These are phyloP conservation scores for Heterobasidion irregulare DNA, from an alignment of 1,284 basidiomycete species.

Conservation along the genomic window DNA sequence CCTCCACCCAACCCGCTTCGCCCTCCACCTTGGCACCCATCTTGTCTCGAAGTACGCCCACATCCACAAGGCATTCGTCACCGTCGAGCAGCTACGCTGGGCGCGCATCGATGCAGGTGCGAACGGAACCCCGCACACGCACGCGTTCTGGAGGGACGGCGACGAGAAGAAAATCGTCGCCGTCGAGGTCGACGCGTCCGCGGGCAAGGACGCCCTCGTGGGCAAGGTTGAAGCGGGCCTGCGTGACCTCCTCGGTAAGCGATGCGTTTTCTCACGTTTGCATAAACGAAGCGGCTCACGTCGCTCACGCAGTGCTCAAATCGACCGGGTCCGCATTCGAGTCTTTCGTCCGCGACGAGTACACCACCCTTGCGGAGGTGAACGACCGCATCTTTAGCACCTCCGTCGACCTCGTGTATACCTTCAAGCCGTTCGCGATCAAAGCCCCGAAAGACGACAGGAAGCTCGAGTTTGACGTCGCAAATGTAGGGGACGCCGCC, in stretches of 20 bases:
- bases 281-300: neutral
- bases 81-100: conserved; percentile 83
- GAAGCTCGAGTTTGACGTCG: conserved; percentile 33
- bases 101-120: conserved; percentile 50
- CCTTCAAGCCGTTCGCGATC: conserved; percentile 45
- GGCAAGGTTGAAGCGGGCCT: conserved; percentile 66
- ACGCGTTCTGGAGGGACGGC: conserved; percentile 85
- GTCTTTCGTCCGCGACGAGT: conserved; percentile 80
- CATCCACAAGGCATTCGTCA: conserved; percentile 67
- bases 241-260: conserved; percentile 68
- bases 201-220: conserved; percentile 48
- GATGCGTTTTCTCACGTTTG: conserved; percentile 2
- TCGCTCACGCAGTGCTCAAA: conserved; percentile 64
- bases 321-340: conserved; percentile 84
- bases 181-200: conserved; percentile 60
- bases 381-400: conserved; percentile 88
- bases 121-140: conserved; percentile 50
- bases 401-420: conserved; percentile 67
- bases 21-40: conserved; percentile 80
- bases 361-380: conserved; percentile 78
- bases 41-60: conserved; percentile 82
- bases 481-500: conserved; percentile 5
- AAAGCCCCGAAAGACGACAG: conserved; percentile 36
- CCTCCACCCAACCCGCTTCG: conserved; percentile 79
- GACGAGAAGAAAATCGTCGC: conserved; percentile 78